Evolutionary conservation across 2,329 filamentous ascomycete species (phyloP), one percentile per base, ranked within the genome.

Genomic region (Escovopsis sp.): DNA sequence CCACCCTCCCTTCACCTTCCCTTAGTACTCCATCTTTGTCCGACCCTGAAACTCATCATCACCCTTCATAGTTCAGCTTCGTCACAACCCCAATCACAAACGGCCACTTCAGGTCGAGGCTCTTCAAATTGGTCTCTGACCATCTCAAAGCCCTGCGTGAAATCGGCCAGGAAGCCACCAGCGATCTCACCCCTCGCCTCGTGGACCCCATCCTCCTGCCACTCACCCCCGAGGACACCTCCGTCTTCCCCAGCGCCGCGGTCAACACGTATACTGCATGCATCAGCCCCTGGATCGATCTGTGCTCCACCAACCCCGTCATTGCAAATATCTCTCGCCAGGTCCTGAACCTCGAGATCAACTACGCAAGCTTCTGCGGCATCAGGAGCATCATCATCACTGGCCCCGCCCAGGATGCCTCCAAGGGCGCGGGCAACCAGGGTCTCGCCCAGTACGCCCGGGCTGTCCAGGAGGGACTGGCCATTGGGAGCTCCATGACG

Each of bases 301-400:
- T 96, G 11, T 82, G 80, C 53, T 94, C 88, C 3, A 65, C 78
- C 2, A 82, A 95, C 59, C 84, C 87, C 6, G 62, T 89, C 48
- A 80, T 96, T 48, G 79, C 86, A 7, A 85, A 84, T 58, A 73
- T 96, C 45, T 95, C 89, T 33, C 78, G 85, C 37, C 89, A 95
- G 63, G 83, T 94, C 6, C 69, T 98, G 48, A 87, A 87, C 57
- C 72, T 94, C 34, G 91, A 98, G 59, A 74, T 96, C 39, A 84
- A 86, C 39, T 98, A 95, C 63, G 91, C 93, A 49, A 88, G 86
- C 48, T 98, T 96, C 63, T 95, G 87, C 55, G 93, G 93, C 33
- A 74, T 91, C 39, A 78, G 80, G 43, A 93, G 83, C 60, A 71
- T 96, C 45, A 68, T 96, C 40, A 69, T 98, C 28, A 79, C 82